These are phyloP conservation scores for Euphorbia tirucalli DNA, from an alignment of 345 rosid genomes.

Conservation along the genomic window DNA sequence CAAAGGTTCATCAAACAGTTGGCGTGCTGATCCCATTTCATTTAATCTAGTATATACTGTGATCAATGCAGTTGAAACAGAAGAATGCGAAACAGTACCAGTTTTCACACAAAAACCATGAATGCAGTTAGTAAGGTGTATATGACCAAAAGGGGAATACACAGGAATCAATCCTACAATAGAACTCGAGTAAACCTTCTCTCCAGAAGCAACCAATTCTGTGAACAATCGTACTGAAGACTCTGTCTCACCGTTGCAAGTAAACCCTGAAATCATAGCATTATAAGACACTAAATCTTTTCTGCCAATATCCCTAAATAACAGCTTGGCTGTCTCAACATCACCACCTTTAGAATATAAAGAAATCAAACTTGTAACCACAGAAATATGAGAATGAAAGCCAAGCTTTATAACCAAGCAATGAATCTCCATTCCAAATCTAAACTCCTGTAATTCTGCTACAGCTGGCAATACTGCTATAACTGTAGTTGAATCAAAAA, in stretches of 20 bases:
- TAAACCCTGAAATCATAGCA: slow-evolving; percentile 75
- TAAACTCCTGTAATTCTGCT: slow-evolving; percentile 64
- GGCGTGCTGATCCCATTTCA: slow-evolving; percentile 54
- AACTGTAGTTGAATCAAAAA: slow-evolving; percentile 51
- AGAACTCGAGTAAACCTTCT: slow-evolving; percentile 54
- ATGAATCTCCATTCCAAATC: slow-evolving; percentile 58
- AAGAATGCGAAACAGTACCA: slow-evolving; percentile 41
- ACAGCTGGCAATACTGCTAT: slow-evolving; percentile 64
- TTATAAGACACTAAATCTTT: slow-evolving; percentile 71
- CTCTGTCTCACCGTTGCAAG: slow-evolving; percentile 48
- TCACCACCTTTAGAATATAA: slow-evolving; percentile 62
- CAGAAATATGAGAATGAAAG: slow-evolving; percentile 44
- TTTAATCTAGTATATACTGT: slow-evolving; percentile 62
- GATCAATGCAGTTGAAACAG: slow-evolving; percentile 59
- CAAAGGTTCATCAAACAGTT: slow-evolving; percentile 49
- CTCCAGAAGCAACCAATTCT: slow-evolving; percentile 44
- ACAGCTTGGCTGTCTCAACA: slow-evolving; percentile 31
- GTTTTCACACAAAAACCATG: slow-evolving; percentile 55
- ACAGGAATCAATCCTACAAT: slow-evolving; percentile 67
- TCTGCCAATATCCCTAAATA: slow-evolving; percentile 49
- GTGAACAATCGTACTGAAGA: slow-evolving; percentile 51
- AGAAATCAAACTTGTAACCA: slow-evolving; percentile 62
- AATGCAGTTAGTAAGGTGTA: slow-evolving; percentile 45
- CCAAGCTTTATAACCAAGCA: slow-evolving; percentile 54
- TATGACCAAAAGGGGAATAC: slow-evolving; percentile 59